These are phyloP conservation scores for Pseudozyma thailandica DNA, from an alignment of 1,284 basidiomycete genomes.

Conservation along the genomic window DNA sequence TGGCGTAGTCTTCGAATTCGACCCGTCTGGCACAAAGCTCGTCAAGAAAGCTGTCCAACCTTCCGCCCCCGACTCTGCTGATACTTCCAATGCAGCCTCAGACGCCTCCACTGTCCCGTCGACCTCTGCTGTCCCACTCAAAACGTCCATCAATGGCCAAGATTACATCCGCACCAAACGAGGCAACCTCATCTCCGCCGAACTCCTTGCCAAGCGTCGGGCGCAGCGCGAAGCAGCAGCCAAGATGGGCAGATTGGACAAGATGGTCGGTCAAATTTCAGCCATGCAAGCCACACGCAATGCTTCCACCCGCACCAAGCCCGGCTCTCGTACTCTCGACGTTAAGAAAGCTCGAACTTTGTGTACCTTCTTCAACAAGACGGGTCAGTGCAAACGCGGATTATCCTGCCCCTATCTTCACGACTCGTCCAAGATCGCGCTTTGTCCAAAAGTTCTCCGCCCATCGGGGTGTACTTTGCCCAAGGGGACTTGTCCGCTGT, in stretches of 20 bases:
- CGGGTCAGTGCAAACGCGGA: constrained; percentile 63
- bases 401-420: constrained; percentile 63
- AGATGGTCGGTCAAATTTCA: constrained; percentile 51
- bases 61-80: constrained; percentile 3
- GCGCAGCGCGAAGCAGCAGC: constrained; percentile 44
- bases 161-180: constrained; percentile 69
- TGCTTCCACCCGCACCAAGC: constrained; percentile 5
- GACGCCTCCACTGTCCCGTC: not conserved
- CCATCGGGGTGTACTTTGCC: constrained; percentile 56
- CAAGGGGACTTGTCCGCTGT: constrained; percentile 59
- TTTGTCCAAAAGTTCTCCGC: constrained; percentile 62
- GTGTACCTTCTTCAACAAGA: constrained; percentile 60
- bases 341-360: constrained; percentile 36
- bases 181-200: constrained; percentile 69
- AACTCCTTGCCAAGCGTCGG: constrained; percentile 58
- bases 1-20: constrained; percentile 71
- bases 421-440: constrained; percentile 57
- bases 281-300: constrained; percentile 48
- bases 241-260: constrained; percentile 51
- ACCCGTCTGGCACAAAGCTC: constrained; percentile 71
- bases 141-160: constrained; percentile 68
- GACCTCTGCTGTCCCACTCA: constrained; percentile 20
- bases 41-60: constrained; percentile 64
- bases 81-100: not conserved
- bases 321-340: constrained; percentile 13